Evolutionary conservation across 805 yeast genomes (phyloP).

Genomic region (Ogataea kodamae): DNA sequence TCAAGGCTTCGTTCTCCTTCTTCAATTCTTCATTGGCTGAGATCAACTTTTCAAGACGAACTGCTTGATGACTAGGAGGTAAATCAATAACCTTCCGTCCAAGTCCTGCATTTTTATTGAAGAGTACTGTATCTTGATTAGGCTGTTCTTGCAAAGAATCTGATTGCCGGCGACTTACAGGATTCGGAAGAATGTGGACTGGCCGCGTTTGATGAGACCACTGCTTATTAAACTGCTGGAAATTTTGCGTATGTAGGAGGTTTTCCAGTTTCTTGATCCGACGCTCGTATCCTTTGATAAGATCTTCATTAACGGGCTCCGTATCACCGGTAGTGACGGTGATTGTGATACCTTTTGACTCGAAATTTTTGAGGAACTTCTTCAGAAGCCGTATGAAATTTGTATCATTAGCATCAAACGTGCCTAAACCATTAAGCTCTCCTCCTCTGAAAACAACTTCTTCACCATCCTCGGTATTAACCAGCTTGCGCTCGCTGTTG

Average conservation of each 20-base stretch:
- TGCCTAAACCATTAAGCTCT: constrained; percentile 29
- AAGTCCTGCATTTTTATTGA: constrained; percentile 17
- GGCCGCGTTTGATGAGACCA: constrained; percentile 27
- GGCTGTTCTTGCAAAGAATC: constrained; percentile 9
- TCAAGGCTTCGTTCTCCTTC: constrained; percentile 16
- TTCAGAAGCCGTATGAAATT: constrained; percentile 39
- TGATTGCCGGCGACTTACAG: constrained; percentile 10
- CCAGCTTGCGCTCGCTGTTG: background rate
- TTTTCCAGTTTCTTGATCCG: constrained; percentile 77
- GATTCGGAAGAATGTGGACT: constrained; percentile 4
- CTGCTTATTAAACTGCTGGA: constrained; percentile 44
- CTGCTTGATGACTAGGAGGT: constrained; percentile 30
- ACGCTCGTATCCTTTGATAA: constrained; percentile 60
- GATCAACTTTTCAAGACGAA: constrained; percentile 21
- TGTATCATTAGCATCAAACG: constrained; percentile 27
- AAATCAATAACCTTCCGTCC: constrained; percentile 25
- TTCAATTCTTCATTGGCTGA: constrained; percentile 23
- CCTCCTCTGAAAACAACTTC: constrained; percentile 24
- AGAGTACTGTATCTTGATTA: constrained; percentile 17
- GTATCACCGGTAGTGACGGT: constrained; percentile 7
- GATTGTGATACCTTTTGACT: constrained; percentile 33
- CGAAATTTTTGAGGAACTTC: constrained; percentile 44
- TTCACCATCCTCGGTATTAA: constrained; percentile 21
- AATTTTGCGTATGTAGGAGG: constrained; percentile 69
- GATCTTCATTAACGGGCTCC: too few species aligned